Evolutionary conservation across 129 eudicot species (phyloP), one percentile per base, ranked within the genome.

Genomic region (Centrapalus pauciflorus): DNA sequence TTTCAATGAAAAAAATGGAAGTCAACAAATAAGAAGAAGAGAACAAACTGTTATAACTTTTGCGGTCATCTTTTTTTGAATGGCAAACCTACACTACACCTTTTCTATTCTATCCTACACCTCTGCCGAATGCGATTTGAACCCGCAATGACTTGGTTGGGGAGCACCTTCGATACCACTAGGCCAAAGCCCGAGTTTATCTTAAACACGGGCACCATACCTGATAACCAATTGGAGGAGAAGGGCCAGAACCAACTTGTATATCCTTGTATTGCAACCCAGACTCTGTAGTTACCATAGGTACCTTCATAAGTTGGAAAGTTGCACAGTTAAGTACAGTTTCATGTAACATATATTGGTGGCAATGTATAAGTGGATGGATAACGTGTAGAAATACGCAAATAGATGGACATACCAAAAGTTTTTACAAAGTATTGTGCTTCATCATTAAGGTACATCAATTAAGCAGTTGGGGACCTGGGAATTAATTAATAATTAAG

Each of bases 151-250:
- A n/a, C n/a, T n/a, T n/a, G n/a, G n/a, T n/a, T n/a, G n/a, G n/a
- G n/a, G n/a, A n/a, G n/a, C n/a, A n/a, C n/a, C n/a, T n/a, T n/a
- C n/a, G n/a, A n/a, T n/a, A n/a, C n/a, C n/a, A n/a, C n/a, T n/a
- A n/a, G n/a, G n/a, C n/a, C n/a, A n/a, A n/a, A n/a, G n/a, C n/a
- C n/a, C n/a, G n/a, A 48, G 41, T 28, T 27, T 40, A n/a, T 9
- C 11, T 2, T 38, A 7, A 50, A 34, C 17, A 23, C 25, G 43
- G 33, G 23, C 25, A 28, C 43, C 51, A 37, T 83, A 89, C 99
- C 95, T 94, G 99, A 80, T 78, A 94, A 57, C 99, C 99, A 80
- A 94, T 80, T 62, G 97, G 99, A 12, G 99, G 99, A 71, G 84
- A 74, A 33, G 99, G 99, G 46, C 97, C 97, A 35, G 59, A 72